Percentiles rank a stretch among this genome's conserved stretches.
Evolutionary conservation across 2,329 filamentous ascomycete species (phyloP).

Genomic region (Fusarium pseudonygamai): DNA sequence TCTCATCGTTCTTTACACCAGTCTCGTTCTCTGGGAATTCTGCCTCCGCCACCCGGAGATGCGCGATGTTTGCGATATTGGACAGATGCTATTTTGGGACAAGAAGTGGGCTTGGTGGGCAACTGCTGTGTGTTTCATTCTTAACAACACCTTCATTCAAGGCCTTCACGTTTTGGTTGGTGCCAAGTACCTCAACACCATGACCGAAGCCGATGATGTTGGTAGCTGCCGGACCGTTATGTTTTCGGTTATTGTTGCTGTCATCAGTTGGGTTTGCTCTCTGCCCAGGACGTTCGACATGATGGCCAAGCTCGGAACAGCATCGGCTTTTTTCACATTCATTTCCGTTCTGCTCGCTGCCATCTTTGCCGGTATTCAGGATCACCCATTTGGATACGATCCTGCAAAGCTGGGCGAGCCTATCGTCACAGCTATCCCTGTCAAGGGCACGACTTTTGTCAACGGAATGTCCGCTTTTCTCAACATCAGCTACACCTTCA

Average conservation of each 20-base stretch:
- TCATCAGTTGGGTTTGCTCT: constrained; percentile 81
- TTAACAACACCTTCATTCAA: constrained; percentile 95
- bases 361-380: constrained; percentile 81
- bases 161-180: constrained; percentile 84
- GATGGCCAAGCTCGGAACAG: constrained; percentile 80
- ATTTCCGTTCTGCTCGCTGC: constrained; percentile 85
- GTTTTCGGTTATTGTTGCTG: constrained; percentile 77
- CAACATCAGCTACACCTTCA: constrained; percentile 97
- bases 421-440: constrained; percentile 73
- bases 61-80: constrained; percentile 92
- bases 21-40: constrained; percentile 75
- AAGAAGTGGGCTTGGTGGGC: constrained; percentile 76
- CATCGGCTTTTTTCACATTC: constrained; percentile 88
- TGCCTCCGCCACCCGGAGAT: constrained; percentile 91
- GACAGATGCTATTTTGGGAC: constrained; percentile 93
- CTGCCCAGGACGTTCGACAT: constrained; percentile 86
- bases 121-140: constrained; percentile 85
- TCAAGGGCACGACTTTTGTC: constrained; percentile 80
- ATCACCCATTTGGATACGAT: constrained; percentile 75
- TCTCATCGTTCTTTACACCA: constrained; percentile 81
- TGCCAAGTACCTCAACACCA: constrained; percentile 89
- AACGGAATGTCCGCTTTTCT: constrained; percentile 86
- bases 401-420: constrained; percentile 66
- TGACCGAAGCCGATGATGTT: constrained; percentile 73
- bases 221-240: constrained; percentile 78